phyloP scores from a whole-genome alignment of 495 filamentous ascomycete genomes.

The Cudoniella acicularis region DNA sequence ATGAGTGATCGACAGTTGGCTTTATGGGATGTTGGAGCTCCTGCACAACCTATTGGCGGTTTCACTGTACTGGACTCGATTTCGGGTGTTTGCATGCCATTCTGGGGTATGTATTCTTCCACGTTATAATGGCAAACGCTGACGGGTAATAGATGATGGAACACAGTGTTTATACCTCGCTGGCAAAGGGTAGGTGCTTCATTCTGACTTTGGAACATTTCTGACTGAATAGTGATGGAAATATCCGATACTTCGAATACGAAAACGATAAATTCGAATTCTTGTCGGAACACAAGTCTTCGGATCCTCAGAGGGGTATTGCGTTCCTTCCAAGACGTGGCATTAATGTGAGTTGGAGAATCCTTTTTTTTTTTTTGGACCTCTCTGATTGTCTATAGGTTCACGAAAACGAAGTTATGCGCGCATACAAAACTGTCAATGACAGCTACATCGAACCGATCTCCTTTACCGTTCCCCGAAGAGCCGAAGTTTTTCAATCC shows the following conservation, averaged over 20 bases:
- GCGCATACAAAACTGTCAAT: slow-evolving; percentile 94
- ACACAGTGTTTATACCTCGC: slow-evolving; percentile 91
- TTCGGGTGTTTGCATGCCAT: slow-evolving; percentile 97
- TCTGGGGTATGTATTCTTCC: slow-evolving; percentile 65
- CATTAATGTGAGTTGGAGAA: slow-evolving; percentile 66
- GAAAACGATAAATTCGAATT: slow-evolving; percentile 97
- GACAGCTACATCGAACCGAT: slow-evolving; percentile 93
- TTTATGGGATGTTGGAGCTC: slow-evolving; percentile 86
- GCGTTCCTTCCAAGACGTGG: slow-evolving; percentile 95
- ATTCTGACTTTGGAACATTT: neutral
- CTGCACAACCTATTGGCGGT: slow-evolving; percentile 76
- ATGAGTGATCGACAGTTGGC: slow-evolving; percentile 98
- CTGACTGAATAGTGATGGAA: slow-evolving; percentile 70
- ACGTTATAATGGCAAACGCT: slow-evolving; percentile 17
- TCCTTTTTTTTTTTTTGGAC: neutral
- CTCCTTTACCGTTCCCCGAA: slow-evolving; percentile 92
- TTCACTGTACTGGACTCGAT: slow-evolving; percentile 88
- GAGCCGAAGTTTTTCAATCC: slow-evolving; percentile 95
- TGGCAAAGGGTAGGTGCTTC: slow-evolving; percentile 77
- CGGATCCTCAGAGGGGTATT: slow-evolving; percentile 88
- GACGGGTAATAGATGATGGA: slow-evolving; percentile 62
- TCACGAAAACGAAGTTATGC: slow-evolving; percentile 94
- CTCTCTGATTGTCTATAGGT: slow-evolving; percentile 43
- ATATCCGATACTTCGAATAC: slow-evolving; percentile 97
- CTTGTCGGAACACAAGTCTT: slow-evolving; percentile 91